A percentile compares a stretch with the other conserved stretches of the same genome.
phyloP scores from a whole-genome alignment of 768 basidiomycete genomes.

The Jaapia argillacea region DNA sequence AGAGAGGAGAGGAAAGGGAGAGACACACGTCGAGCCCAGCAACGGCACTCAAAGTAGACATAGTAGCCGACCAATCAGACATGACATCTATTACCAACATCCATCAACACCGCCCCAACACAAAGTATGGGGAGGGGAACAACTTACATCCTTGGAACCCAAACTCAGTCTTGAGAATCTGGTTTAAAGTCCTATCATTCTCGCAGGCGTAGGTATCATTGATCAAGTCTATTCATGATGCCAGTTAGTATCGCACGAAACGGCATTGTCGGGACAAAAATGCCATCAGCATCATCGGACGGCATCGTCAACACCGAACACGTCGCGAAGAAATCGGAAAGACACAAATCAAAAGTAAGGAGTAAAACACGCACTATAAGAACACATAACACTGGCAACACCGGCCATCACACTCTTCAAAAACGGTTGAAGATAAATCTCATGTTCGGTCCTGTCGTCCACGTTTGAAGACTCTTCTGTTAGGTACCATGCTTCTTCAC shows the following conservation, averaged over 20 bases:
- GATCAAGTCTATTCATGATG: constrained; percentile 35
- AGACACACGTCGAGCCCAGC: constrained; percentile 55
- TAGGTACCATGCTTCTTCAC: constrained; percentile 60
- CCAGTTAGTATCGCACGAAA: not conserved
- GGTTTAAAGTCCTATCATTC: constrained; percentile 60
- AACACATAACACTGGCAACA: constrained; percentile 66
- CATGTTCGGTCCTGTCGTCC: constrained; percentile 72
- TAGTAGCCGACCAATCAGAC: constrained; percentile 66
- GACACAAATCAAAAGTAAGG: not conserved
- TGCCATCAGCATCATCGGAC: not conserved
- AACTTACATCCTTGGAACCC: constrained; percentile 57
- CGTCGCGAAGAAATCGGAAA: not conserved
- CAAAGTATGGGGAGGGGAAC: not conserved
- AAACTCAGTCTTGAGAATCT: constrained; percentile 61
- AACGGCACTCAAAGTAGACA: constrained; percentile 49
- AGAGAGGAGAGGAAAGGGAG: not conserved
- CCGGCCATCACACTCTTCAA: constrained; percentile 65
- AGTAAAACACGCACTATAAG: constrained; percentile 42
- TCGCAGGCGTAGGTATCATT: constrained; percentile 72
- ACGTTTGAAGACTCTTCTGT: constrained; percentile 52
- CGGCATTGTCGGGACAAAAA: not conserved
- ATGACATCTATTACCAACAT: constrained; percentile 27
- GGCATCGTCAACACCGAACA: not conserved
- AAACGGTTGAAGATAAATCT: constrained; percentile 66
- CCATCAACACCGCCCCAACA: not conserved